These are phyloP conservation scores for Microsporum ferrugineum DNA, from an alignment of 2,329 filamentous ascomycete species.

Conservation along the genomic window DNA sequence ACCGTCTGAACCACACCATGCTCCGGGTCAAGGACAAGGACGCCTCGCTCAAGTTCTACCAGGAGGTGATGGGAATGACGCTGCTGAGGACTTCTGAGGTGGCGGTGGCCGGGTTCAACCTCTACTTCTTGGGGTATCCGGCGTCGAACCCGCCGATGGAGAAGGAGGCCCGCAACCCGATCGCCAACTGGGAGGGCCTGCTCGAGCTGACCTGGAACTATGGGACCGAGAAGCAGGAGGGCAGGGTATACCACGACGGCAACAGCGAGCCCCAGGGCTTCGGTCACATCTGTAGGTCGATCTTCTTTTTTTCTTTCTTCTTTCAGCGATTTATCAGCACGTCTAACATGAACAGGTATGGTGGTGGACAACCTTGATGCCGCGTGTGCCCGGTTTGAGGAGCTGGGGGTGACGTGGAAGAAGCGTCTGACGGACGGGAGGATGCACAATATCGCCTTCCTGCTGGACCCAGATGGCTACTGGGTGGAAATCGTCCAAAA, in stretches of 20 bases:
- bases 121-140: constrained; percentile 85
- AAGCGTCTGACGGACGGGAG: constrained; percentile 81
- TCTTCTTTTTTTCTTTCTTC: not conserved
- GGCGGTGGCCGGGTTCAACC: constrained; percentile 62
- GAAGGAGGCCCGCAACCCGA: constrained; percentile 44
- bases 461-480: constrained; percentile 79
- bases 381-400: constrained; percentile 77
- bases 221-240: constrained; percentile 63
- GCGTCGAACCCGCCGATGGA: constrained; percentile 44
- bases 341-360: constrained; percentile 43
- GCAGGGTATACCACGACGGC: constrained; percentile 81
- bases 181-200: constrained; percentile 64
- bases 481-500: constrained; percentile 72
- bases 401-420: constrained; percentile 76
- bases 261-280: constrained; percentile 89
- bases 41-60: constrained; percentile 65
- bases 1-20: constrained; percentile 63
- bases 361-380: constrained; percentile 80
- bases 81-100: constrained; percentile 63
- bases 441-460: constrained; percentile 90
- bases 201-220: constrained; percentile 83
- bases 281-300: constrained; percentile 68
- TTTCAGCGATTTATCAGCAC: not conserved
- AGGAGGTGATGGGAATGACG: constrained; percentile 81
- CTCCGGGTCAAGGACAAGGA: constrained; percentile 76